Evolutionary conservation across 1,284 basidiomycete species (phyloP), one percentile per base, ranked within the genome.

Genomic region (Sporisorium scitamineum): DNA sequence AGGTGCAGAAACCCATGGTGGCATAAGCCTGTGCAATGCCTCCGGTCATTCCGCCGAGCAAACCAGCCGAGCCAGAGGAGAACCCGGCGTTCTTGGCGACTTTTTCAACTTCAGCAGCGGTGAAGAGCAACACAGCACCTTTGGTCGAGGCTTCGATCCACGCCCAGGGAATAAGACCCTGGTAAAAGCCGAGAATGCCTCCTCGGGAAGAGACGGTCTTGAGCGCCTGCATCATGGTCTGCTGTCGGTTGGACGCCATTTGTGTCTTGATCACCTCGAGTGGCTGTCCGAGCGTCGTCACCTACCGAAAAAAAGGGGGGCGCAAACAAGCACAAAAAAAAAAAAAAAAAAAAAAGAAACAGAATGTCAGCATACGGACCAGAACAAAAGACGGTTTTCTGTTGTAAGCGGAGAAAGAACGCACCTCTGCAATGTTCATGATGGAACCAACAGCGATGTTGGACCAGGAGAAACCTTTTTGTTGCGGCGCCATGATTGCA

Each of bases 141-240:
- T 99, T 99, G 3, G 97, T 99, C 1, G 95, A 97, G 1, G 96
- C 97, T 87, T 99, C 97, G 83, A 99, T 97, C 97, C 97, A 99
- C 29, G 97, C 97, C 96, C 96, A 99, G 81, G 96, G 97, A 86
- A 99, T 99, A 65, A 99, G 90, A 79, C 97, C 97, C 87, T 99
- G 97, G 88, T 95, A 99, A 89, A 97, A 95, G 50, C 97, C 97
- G 44, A 88, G 85, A 61, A 93, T 86, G 75, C 96, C 95, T 78
- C 97, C 97, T 77, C 97, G 92, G 80, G 91, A 90, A 92, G 94
- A 96, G 67, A 99, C 94, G 6, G 92, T 91, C 78, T 89, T 88
- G 80, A 94, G 89, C 10, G 97, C 96, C 85, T 95, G 90, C 67
- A 88, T 80, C 95, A 99, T 97, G 14, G 92, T 89, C 86, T 99